Conservation (phyloP, 2,329 filamentous ascomycete species). For the Fusarium napiforme region DNA sequence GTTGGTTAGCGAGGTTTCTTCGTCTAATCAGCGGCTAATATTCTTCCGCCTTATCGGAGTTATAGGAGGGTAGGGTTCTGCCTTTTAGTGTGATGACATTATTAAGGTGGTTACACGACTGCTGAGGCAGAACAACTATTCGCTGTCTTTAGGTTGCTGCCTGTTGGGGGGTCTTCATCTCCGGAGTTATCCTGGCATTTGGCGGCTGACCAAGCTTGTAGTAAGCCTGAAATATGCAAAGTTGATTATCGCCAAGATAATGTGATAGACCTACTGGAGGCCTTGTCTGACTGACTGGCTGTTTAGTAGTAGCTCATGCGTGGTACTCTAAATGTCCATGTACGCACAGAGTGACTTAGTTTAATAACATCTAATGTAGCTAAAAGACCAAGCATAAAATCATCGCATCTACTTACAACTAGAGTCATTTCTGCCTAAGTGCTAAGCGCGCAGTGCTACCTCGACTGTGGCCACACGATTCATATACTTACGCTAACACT, state of each 20-base stretch:
- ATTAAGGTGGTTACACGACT: not conserved
- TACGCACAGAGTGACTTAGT: too few species aligned
- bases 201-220: not conserved
- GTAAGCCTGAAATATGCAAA: not conserved
- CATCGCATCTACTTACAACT: too few species aligned
- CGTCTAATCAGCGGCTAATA: not conserved
- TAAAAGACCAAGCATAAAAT: too few species aligned
- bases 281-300: too few species aligned
- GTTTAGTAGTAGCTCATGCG: not conserved
- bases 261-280: rapidly evolving
- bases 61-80: not conserved
- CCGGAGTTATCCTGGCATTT: rapidly evolving
- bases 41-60: not conserved
- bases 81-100: not conserved
- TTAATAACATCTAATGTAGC: too few species aligned
- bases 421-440: too few species aligned
- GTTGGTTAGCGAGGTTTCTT: not conserved
- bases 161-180: not conserved
- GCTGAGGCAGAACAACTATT: rapidly evolving
- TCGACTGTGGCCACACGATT: too few species aligned
- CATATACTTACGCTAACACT: too few species aligned
- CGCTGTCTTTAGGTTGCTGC: not conserved
- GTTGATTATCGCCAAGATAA: not conserved
- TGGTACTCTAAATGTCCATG: too few species aligned
- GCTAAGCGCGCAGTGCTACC: too few species aligned